Evolutionary conservation across 768 basidiomycete species (phyloP).

Genomic region (Rhodocollybia butyracea): DNA sequence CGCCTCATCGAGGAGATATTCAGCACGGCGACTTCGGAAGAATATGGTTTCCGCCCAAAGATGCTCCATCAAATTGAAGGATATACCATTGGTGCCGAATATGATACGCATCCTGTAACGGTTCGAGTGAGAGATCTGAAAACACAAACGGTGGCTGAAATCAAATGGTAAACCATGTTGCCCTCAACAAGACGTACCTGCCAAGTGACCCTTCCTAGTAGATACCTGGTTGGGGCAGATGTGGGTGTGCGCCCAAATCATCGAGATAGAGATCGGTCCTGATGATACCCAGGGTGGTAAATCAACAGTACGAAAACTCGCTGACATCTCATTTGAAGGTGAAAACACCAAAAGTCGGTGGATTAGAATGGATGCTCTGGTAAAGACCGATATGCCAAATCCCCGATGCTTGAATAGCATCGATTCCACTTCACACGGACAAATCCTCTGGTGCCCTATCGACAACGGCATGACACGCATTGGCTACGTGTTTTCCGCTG

Average conservation of each 20-base stretch:
- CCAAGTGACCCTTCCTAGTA: not conserved
- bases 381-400: slow-evolving; percentile 14
- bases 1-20: slow-evolving; percentile 8
- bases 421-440: slow-evolving; percentile 11
- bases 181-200: not conserved
- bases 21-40: not conserved
- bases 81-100: not conserved
- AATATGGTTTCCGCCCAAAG: not conserved
- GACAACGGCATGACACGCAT: slow-evolving; percentile 13
- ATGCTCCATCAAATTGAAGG: slow-evolving; percentile 1
- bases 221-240: slow-evolving; percentile 10
- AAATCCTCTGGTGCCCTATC: slow-evolving; percentile 15
- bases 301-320: slow-evolving; percentile 14
- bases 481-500: slow-evolving; percentile 10
- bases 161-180: slow-evolving; percentile 1
- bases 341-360: slow-evolving; percentile 10
- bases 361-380: slow-evolving; percentile 15
- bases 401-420: slow-evolving; percentile 10
- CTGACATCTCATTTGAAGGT: slow-evolving; percentile 11
- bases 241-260: not conserved
- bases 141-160: not conserved
- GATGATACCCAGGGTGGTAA: slow-evolving; percentile 8
- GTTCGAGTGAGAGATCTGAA: slow-evolving; percentile 8
- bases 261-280: not conserved
- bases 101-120: slow-evolving; percentile 7